Conservation (phyloP, 441 rosid species). For the Theobroma grandiflorum region DNA sequence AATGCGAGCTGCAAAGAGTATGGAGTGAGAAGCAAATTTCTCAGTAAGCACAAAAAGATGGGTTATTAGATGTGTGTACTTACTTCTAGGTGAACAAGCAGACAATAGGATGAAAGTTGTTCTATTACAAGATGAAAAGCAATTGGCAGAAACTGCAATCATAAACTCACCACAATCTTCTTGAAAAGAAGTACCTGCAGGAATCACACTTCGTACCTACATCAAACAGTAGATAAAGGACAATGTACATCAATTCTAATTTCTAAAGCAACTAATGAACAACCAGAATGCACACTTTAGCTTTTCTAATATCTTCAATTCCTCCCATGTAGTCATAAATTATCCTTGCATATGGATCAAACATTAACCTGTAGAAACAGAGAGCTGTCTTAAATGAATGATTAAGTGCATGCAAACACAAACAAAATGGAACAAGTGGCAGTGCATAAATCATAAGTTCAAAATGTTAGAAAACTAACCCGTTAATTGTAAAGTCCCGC, state of each 20-base stretch:
- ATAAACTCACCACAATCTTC: constrained; percentile 81
- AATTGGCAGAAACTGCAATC: constrained; percentile 18
- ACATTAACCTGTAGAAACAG: constrained; percentile 73
- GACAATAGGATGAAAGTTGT: not conserved
- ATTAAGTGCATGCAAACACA: not conserved
- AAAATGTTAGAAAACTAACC: constrained; percentile 49
- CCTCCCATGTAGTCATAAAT: constrained; percentile 92
- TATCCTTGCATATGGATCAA: constrained; percentile 84
- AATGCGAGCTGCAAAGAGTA: constrained; percentile 78
- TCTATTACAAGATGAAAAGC: not conserved
- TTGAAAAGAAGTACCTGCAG: constrained; percentile 75
- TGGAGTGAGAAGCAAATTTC: constrained; percentile 6
- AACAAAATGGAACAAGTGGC: constrained; percentile 15
- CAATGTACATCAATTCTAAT: constrained; percentile 16
- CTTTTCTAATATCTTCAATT: constrained; percentile 80
- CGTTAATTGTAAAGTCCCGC: constrained; percentile 92
- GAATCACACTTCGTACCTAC: constrained; percentile 81
- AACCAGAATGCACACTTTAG: constrained; percentile 81
- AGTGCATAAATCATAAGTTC: constrained; percentile 21
- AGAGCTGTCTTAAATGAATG: constrained; percentile 19
- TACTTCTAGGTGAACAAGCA: not conserved
- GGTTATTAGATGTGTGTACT: not conserved
- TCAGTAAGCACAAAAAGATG: not conserved
- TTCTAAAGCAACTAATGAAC: constrained; percentile 30
- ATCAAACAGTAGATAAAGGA: constrained; percentile 36